These are phyloP conservation scores for Acarospora socialis DNA, from an alignment of 2,329 filamentous ascomycete species.

Conservation along the genomic window DNA sequence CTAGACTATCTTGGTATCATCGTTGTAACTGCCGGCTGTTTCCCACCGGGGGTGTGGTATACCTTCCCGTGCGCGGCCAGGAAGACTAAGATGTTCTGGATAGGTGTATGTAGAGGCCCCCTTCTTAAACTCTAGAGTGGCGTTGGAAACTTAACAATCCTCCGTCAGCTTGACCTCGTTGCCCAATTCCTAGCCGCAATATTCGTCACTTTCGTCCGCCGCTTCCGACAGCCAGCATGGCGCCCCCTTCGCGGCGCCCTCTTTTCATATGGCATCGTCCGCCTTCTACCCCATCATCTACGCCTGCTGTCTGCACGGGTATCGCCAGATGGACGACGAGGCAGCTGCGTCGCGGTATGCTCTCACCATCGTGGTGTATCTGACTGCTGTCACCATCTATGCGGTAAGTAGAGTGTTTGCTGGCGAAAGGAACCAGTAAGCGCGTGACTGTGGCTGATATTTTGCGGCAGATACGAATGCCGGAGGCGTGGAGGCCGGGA, in stretches of 20 bases:
- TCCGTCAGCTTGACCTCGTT: slow-evolving; percentile 5
- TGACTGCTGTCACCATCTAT: slow-evolving; percentile 8
- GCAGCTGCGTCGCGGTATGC: slow-evolving; percentile 5
- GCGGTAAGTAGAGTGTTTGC: slow-evolving; percentile 1
- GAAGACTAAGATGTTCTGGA: slow-evolving; percentile 8
- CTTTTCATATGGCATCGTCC: slow-evolving; percentile 10
- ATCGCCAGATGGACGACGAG: slow-evolving; percentile 6
- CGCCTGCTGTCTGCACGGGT: slow-evolving; percentile 5
- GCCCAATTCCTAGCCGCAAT: slow-evolving; percentile 6
- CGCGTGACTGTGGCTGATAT: slow-evolving; percentile 30
- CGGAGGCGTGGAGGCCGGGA: slow-evolving; percentile 29
- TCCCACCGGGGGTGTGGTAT: slow-evolving; percentile 8
- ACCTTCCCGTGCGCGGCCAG: slow-evolving; percentile 6
- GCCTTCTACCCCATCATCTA: slow-evolving; percentile 10
- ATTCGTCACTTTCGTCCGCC: slow-evolving; percentile 7
- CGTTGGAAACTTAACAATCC: slow-evolving; percentile 5
- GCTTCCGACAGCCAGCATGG: slow-evolving; percentile 6
- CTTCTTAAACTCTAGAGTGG: slow-evolving; percentile 4
- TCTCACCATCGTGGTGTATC: slow-evolving; percentile 5
- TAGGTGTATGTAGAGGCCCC: not conserved
- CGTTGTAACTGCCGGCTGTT: slow-evolving; percentile 7
- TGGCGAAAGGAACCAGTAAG: slow-evolving; percentile 31
- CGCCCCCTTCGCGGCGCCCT: slow-evolving; percentile 6
- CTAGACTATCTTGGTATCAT: slow-evolving; percentile 10
- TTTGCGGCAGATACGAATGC: slow-evolving; percentile 28